Percentiles rank a stretch among this genome's conserved stretches.
phyloP scores from a whole-genome alignment of 306 rosid genomes.

The Glycine latifolia region DNA sequence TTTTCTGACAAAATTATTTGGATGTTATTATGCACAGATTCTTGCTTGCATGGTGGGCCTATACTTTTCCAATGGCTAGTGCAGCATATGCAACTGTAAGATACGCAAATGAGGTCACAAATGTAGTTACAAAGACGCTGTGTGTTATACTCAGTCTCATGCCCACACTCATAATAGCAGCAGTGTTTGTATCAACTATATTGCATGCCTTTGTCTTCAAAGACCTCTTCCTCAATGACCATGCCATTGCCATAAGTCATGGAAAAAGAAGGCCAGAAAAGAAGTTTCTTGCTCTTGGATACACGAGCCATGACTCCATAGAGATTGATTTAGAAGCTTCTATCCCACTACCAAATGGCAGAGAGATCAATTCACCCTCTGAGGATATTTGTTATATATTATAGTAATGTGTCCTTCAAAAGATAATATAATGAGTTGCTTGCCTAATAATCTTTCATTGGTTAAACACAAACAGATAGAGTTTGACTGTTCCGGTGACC shows the following conservation, averaged over 20 bases:
- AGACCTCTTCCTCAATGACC: slow-evolving; percentile 91
- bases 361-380: not conserved
- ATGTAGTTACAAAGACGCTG: slow-evolving; percentile 58
- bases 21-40: slow-evolving; percentile 58
- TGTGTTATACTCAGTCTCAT: slow-evolving; percentile 55
- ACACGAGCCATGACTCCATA: slow-evolving; percentile 59
- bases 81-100: slow-evolving; percentile 88
- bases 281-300: slow-evolving; percentile 62
- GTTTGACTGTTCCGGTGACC: slow-evolving; percentile 26
- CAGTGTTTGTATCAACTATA: slow-evolving; percentile 65
- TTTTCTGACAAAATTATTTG: not conserved
- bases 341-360: slow-evolving; percentile 11
- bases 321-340: slow-evolving; percentile 65
- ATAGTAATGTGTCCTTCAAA: not conserved
- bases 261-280: slow-evolving; percentile 57
- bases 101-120: slow-evolving; percentile 75
- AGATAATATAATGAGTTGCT: slow-evolving; percentile 5
- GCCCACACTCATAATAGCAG: slow-evolving; percentile 61
- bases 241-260: slow-evolving; percentile 90
- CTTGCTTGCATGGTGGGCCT: slow-evolving; percentile 98
- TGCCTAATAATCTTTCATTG: not conserved
- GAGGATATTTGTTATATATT: not conserved
- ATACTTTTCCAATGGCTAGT: slow-evolving; percentile 95
- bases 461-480: slow-evolving; percentile 53
- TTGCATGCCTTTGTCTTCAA: slow-evolving; percentile 74